These are phyloP conservation scores for Aurifilum marmelostoma DNA, from an alignment of 2,329 filamentous ascomycete species.

Conservation along the genomic window DNA sequence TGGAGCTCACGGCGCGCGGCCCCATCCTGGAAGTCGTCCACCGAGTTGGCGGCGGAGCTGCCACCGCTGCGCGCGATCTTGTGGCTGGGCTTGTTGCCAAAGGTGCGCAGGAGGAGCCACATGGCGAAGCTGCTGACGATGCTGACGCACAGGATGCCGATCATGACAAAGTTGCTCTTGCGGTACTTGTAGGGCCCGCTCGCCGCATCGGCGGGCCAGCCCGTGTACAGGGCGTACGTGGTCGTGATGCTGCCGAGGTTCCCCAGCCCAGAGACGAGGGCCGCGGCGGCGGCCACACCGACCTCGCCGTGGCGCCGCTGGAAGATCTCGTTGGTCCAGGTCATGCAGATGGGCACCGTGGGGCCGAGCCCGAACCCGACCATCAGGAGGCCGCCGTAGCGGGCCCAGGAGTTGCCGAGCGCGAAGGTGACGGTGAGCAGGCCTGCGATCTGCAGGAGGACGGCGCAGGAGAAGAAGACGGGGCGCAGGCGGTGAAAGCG, in stretches of 20 bases:
- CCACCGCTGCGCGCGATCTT: conserved; percentile 45
- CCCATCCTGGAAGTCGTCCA: conserved; percentile 58
- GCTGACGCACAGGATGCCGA: conserved; percentile 79
- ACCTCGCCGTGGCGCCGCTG: conserved; percentile 88
- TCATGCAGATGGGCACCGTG: conserved; percentile 91
- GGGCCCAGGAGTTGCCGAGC: conserved; percentile 71
- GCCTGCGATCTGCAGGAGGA: conserved; percentile 78
- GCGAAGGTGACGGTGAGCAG: conserved; percentile 80
- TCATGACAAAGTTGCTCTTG: conserved; percentile 85
- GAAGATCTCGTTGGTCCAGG: conserved; percentile 90
- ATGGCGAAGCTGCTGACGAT: conserved; percentile 73
- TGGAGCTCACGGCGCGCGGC: conserved; percentile 61
- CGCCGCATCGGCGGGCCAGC: conserved; percentile 78
- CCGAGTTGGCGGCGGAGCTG: conserved; percentile 43
- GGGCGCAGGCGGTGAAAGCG: conserved; percentile 81
- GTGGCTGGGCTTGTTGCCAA: conserved; percentile 56
- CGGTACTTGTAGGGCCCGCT: conserved; percentile 72
- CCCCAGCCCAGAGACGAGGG: conserved; percentile 83
- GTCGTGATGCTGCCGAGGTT: conserved; percentile 86
- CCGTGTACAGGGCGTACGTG: conserved; percentile 86
- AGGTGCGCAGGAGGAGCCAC: conserved; percentile 64
- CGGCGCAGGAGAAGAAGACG: conserved; percentile 78
- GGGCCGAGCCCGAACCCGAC: conserved; percentile 89
- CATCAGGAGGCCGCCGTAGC: conserved; percentile 86
- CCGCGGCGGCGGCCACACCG: conserved; percentile 82